phyloP scores from a whole-genome alignment of 352 stramenopile species.

The Pythium dissotocum region DNA sequence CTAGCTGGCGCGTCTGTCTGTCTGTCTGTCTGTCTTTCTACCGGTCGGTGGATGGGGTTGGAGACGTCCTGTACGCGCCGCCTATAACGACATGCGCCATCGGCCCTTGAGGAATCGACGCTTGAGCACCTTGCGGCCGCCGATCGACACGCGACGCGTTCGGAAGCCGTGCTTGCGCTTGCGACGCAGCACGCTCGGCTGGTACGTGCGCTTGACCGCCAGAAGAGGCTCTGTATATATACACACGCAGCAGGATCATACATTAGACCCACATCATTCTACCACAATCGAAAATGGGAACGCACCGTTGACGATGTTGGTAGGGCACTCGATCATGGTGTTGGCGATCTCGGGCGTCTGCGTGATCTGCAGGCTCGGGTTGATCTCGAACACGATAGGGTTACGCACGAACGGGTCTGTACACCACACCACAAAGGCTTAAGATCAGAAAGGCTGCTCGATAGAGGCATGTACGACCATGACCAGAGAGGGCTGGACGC shows the following conservation, averaged over 20 bases:
- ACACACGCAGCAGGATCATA: neutral
- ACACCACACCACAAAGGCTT: neutral
- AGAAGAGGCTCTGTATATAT: slow-evolving; percentile 53
- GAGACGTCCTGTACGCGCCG: neutral
- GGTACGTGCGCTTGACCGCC: slow-evolving; percentile 85
- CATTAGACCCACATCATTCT: neutral
- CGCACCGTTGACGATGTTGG: slow-evolving; percentile 45
- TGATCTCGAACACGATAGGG: slow-evolving; percentile 48
- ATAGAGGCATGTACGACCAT: too few relatives aligned
- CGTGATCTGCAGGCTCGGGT: slow-evolving; percentile 36
- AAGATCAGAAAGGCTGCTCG: neutral
- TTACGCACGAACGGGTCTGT: slow-evolving; percentile 42
- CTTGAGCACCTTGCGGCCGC: slow-evolving; percentile 77
- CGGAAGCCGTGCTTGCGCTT: slow-evolving; percentile 89
- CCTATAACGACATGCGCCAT: slow-evolving; percentile 84
- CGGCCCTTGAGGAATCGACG: slow-evolving; percentile 81
- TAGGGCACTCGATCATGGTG: slow-evolving; percentile 46
- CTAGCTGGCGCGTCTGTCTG: slow-evolving; percentile 15
- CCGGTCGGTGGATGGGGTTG: neutral
- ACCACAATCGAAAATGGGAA: neutral
- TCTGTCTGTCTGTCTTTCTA: neutral
- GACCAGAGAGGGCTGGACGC: neutral
- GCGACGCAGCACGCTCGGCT: slow-evolving; percentile 82
- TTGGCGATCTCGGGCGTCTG: slow-evolving; percentile 38
- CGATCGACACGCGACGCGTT: slow-evolving; percentile 69